A percentile compares a stretch with the other conserved stretches of the same genome.
These are phyloP conservation scores for Ceratocystis destructans DNA, from an alignment of 2,329 filamentous ascomycete species.

Conservation along the genomic window DNA sequence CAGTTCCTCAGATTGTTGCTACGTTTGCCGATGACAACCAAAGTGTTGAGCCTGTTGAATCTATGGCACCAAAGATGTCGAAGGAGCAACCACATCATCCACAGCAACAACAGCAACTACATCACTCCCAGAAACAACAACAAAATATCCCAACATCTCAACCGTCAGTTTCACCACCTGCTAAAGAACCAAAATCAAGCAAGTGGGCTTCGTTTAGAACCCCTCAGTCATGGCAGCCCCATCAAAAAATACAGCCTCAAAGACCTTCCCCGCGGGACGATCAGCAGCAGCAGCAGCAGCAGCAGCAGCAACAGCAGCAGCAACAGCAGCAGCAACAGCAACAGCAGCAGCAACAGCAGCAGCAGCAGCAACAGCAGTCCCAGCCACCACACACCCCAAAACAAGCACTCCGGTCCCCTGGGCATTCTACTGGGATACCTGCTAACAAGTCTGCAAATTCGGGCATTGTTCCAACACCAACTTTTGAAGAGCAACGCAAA, in stretches of 20 bases:
- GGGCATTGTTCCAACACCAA: slow-evolving; percentile 51
- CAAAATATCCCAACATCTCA: not conserved
- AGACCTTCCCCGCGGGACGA: slow-evolving; percentile 6
- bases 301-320: slow-evolving; percentile 21
- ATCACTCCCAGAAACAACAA: not conserved
- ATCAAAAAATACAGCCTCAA: slow-evolving; percentile 17
- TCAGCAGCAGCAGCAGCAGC: slow-evolving; percentile 20
- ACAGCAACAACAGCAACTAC: slow-evolving; percentile 1
- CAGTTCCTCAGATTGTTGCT: slow-evolving; percentile 50
- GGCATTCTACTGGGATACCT: slow-evolving; percentile 38
- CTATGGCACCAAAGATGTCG: not conserved
- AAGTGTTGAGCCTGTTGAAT: not conserved
- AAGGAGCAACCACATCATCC: not conserved
- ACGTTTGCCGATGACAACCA: slow-evolving; percentile 36
- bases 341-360: not conserved
- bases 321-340: slow-evolving; percentile 23
- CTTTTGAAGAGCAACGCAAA: slow-evolving; percentile 51
- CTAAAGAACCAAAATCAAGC: slow-evolving; percentile 6
- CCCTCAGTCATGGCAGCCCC: slow-evolving; percentile 11
- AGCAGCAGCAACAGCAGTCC: not conserved
- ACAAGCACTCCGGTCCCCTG: slow-evolving; percentile 27
- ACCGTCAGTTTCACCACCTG: slow-evolving; percentile 16
- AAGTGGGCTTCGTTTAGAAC: slow-evolving; percentile 10
- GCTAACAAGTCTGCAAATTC: slow-evolving; percentile 25
- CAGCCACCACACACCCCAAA: not conserved